Percentiles rank a stretch among this genome's conserved stretches.
Conservation (phyloP, 345 rosid genomes). For the Hibiscus mutabilis region DNA sequence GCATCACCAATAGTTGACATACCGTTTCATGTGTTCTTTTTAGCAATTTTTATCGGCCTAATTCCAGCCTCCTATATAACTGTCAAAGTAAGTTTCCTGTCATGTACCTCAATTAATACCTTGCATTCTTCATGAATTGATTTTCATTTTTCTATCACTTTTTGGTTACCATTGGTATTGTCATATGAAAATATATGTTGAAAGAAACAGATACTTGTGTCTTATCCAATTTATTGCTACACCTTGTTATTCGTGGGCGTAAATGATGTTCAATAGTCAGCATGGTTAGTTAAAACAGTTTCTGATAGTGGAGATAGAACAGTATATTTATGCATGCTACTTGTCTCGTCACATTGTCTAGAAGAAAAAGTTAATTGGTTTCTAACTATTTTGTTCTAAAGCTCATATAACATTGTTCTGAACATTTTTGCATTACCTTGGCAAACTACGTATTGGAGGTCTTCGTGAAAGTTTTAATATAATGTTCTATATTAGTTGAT, state of each 20-base stretch:
- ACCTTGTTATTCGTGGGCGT: neutral
- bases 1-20: slow-evolving; percentile 95
- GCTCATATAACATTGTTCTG: neutral
- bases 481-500: neutral
- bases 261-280: neutral
- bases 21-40: slow-evolving; percentile 89
- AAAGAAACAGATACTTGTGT: neutral
- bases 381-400: neutral
- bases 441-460: neutral
- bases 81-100: slow-evolving; percentile 58
- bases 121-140: neutral
- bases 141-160: neutral
- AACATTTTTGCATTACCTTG: neutral
- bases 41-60: slow-evolving; percentile 82
- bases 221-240: neutral
- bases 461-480: neutral
- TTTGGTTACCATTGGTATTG: neutral
- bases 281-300: neutral
- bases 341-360: neutral
- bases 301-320: neutral
- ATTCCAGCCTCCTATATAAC: slow-evolving; percentile 92
- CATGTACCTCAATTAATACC: slow-evolving; percentile 2
- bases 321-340: neutral
- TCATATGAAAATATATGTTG: neutral
- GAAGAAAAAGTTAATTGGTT: neutral